Evolutionary conservation across 2,329 filamentous ascomycete species (phyloP), one percentile per base, ranked within the genome.

Genomic region (Phialemoniopsis sp.): DNA sequence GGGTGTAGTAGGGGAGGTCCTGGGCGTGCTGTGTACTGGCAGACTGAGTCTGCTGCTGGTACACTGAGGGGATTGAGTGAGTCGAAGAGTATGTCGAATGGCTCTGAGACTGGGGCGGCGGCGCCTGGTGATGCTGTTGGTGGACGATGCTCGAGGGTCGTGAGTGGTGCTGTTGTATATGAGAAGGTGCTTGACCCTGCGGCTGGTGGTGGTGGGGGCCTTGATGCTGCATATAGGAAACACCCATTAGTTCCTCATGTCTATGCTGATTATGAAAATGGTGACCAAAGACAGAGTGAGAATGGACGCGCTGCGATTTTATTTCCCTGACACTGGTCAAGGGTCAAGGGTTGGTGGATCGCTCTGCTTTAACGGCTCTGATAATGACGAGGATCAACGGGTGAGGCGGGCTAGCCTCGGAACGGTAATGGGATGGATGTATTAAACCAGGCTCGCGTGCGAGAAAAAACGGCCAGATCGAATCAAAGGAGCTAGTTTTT

Each of bases 1-100:
- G 87, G 42, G 85, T 78, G 57, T 85, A 81, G 64, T 91, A 95
- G 53, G 81, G 75, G 38, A 86, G 67, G 51, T 94, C 86, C 55
- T 81, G 78, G 36, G 76, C 65, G 56, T 75, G 72, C 55, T 83
- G 82, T 33, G 75, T 73, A 55, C 70, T 78, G 42, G 73, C 68
- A 17, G 76, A 72, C 59, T 83, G 81, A 48, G 75, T 72, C 41
- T 80, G 71, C 47, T 81, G 76, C 47, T 84, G 79, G 64, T 93
- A 93, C 54, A 78, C 70, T 52, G 78, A 75, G 53, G 84, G 70
- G 49, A 75, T 65, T 17, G 80, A 73, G 67, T 87, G 79, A 49
- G 78, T 66, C 44, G 81, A 79, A 48, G 83, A 76, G 67, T 89
- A 89, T 45, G 79, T 75, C 49, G 77, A 75, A 36, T 78, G 74